phyloP scores from a whole-genome alignment of 768 basidiomycete species.

The Cyclocybe cylindracea region DNA sequence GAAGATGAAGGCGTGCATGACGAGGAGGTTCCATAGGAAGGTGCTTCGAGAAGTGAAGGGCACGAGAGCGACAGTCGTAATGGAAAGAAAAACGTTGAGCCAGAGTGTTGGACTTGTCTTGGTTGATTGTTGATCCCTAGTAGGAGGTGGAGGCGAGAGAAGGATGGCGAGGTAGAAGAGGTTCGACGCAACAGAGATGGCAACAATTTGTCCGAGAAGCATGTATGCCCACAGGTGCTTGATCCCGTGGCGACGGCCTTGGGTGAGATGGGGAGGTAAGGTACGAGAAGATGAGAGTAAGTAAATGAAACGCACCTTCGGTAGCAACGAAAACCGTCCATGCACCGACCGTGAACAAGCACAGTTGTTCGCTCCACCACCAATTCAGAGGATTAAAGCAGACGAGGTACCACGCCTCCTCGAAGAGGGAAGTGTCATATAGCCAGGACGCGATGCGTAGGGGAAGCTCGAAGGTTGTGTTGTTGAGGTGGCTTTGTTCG shows the following conservation, averaged over 20 bases:
- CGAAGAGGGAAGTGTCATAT: constrained; percentile 53
- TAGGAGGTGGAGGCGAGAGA: constrained; percentile 30
- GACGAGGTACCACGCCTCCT: constrained; percentile 53
- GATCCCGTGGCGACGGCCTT: constrained; percentile 40
- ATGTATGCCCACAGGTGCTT: constrained; percentile 66
- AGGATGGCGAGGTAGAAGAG: constrained; percentile 59
- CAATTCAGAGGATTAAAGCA: constrained; percentile 51
- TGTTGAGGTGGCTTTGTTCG: constrained; percentile 23
- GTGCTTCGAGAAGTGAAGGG: constrained; percentile 42
- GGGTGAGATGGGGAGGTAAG: background rate
- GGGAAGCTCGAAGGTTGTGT: constrained; percentile 10
- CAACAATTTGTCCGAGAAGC: constrained; percentile 72
- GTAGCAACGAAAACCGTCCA: constrained; percentile 54
- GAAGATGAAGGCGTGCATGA: constrained; percentile 59
- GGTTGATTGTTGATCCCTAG: constrained; percentile 1
- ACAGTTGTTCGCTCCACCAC: constrained; percentile 75
- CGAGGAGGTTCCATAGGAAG: constrained; percentile 61
- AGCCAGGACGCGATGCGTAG: constrained; percentile 55
- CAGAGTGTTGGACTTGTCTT: constrained; percentile 31
- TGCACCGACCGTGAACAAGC: constrained; percentile 56
- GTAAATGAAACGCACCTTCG: constrained; percentile 42
- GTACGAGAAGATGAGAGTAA: background rate
- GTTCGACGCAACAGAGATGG: constrained; percentile 65
- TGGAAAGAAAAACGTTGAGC: constrained; percentile 43
- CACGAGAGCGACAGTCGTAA: constrained; percentile 43